Base-by-base conservation (phyloP, 2,329 filamentous ascomycete species). In the Talaromyces rugulosus region DNA sequence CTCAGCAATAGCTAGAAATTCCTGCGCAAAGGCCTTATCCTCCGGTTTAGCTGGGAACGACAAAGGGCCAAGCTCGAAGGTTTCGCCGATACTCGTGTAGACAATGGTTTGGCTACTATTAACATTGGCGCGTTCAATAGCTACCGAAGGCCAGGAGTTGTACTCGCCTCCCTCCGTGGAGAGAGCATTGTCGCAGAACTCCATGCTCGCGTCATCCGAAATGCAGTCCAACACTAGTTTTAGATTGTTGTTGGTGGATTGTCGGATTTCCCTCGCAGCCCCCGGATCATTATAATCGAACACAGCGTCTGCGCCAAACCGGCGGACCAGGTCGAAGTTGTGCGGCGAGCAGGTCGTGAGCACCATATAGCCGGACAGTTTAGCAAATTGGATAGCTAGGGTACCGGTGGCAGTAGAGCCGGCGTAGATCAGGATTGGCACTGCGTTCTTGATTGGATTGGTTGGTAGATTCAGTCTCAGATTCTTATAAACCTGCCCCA, bases 401-500 rank as follows among this genome's bases (percentile, higher is more conserved):
- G 70, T 70, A 1, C 76, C 76, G 5, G 73, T 77, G 3, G 75
- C 75, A 4, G 74, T 75, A 5, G 70, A 74, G 1, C 75, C 77
- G 5, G 76, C 77, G 61, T 79, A 78, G 34, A 79, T 74, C 31
- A 78, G 63, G 6, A 78, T 63, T 0, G 71, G 68, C 12, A 64
- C 66, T 1, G 59, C 44, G 28, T 67, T 64, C 44, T 68, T 69
- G 16, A 68, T 65, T 2, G 72, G 71, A 1, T 70, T 58, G 6
- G 61, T 65, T 6, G 74, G 73, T 16, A 71, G 62, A 8, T 66
- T 66, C 2, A 77, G 66, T 40, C 67, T 62, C 50, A 74, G 53
- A 33, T 63, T 69, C 58, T 78, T 72, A 61, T 75, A 78, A 23
- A 79, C 65, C 65, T 85, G 83, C 1, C 78, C 82, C 5, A 83